Base-by-base conservation (phyloP, 192 early-diverging fungal genomes). In the Rhizoclosmatium sp. region DNA sequence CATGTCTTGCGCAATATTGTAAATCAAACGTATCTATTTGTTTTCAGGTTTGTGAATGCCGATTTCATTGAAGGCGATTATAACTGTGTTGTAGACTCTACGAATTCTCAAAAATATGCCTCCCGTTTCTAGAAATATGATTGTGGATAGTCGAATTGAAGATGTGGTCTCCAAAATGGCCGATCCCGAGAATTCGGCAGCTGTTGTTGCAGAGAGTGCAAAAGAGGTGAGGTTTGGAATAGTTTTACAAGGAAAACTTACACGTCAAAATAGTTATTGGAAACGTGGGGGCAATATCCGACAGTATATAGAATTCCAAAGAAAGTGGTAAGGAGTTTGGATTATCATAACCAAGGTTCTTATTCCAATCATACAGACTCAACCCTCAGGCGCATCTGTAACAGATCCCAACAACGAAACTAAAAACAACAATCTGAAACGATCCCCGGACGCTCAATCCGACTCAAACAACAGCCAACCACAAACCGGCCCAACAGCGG, bases 131-230 rank as follows among this genome's bases (percentile, higher is more conserved):
- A 82, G 91, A 44, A 96, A 98, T 81, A 86, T 91, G 2, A 88
- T 97, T 23, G 90, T 93, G 45, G 95, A 95, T 56, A 91, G 87
- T 45, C 85, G 91, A 9, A 83, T 98, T 69, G 92, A 94, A 71
- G 92, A 90, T 9, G 82, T 88, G 9, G 81, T 97, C 7, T 71
- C 82, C 5, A 88, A 85, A 69, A 69, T 92, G 7, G 82, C 82
- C 0, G 83, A 87, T 1, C 70, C 84, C 10, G 39, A 64, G n/a
- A 46, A 45, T 39, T n/a, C 31, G 47, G 5, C 59, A 4, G 5
- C 39, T 3, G 39, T 59, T 4, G 59, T 64, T 16, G 80, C 84
- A 5, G 71, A 80, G 39, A 66, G 85, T 47, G 90, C 91, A 3
- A 69, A 87, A 41, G 85, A 87, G 61, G 80, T 85, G 73, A 85